phyloP scores from a whole-genome alignment of 2,329 filamentous ascomycete genomes.

The Cladophialophora yegresii region DNA sequence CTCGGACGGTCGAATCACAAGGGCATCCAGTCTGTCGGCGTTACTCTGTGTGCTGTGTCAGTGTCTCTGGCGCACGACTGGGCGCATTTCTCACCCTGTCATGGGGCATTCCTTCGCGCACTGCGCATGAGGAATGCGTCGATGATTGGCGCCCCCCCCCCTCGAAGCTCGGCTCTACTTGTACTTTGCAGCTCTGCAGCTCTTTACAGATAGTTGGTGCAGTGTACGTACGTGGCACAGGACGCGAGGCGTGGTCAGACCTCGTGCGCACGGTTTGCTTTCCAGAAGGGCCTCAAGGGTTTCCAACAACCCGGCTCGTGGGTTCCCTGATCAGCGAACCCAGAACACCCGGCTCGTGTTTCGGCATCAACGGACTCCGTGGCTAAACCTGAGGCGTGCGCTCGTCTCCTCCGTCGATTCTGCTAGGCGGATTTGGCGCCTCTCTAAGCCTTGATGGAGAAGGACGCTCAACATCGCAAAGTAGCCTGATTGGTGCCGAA shows the following conservation, averaged over 20 bases:
- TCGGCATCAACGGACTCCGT: neutral
- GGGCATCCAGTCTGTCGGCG: neutral
- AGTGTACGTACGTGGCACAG: neutral
- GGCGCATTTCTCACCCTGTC: neutral
- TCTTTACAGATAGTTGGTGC: no score
- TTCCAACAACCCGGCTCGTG: constrained; percentile 2
- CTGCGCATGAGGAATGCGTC: neutral
- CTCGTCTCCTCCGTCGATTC: neutral
- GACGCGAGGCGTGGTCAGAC: neutral
- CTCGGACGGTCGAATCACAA: neutral
- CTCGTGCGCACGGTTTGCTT: neutral
- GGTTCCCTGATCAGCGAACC: neutral
- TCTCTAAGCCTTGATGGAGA: neutral
- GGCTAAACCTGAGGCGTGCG: neutral
- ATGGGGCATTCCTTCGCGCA: neutral
- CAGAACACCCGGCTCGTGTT: neutral
- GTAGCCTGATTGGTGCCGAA: neutral
- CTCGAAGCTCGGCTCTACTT: neutral
- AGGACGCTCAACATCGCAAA: neutral
- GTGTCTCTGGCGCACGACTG: no score
- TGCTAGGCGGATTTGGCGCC: neutral
- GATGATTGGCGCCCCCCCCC: neutral
- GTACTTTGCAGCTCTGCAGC: no score
- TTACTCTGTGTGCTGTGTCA: neutral
- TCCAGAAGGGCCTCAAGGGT: neutral